Percentiles rank a stretch among this genome's conserved stretches.
phyloP scores from a whole-genome alignment of 2,329 filamentous ascomycete genomes.

The Claviceps pazoutovae region DNA sequence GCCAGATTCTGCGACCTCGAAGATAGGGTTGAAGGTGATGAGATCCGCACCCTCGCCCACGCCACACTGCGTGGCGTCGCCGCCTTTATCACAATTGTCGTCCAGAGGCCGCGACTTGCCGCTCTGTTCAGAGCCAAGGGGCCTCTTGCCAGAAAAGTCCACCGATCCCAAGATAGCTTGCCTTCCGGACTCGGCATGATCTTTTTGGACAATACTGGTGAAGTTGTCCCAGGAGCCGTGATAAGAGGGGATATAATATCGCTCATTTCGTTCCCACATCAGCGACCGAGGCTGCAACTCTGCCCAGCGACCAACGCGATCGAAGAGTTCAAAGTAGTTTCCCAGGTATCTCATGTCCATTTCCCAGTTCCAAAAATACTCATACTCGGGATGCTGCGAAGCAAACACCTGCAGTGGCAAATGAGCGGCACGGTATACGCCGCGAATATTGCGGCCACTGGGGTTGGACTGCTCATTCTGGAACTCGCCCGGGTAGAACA shows the following conservation, averaged over 20 bases:
- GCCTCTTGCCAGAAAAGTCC: conserved; percentile 31
- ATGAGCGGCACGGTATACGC: conserved; percentile 54
- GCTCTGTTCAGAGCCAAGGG: conserved; percentile 36
- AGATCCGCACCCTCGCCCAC: conserved; percentile 60
- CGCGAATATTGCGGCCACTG: conserved; percentile 44
- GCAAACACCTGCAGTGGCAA: conserved; percentile 52
- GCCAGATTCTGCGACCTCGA: conserved; percentile 55
- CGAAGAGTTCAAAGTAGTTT: conserved; percentile 60
- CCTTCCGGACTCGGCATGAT: conserved; percentile 37
- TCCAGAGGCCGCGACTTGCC: conserved; percentile 38
- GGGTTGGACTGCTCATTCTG: conserved; percentile 51
- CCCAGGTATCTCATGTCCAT: conserved; percentile 54
- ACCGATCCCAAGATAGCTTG: conserved; percentile 58
- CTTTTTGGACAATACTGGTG: conserved; percentile 45
- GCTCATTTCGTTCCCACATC: conserved; percentile 65
- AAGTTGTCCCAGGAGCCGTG: conserved; percentile 65
- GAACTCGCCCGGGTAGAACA: conserved; percentile 61
- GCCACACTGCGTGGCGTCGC: conserved; percentile 41
- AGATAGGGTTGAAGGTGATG: conserved; percentile 65
- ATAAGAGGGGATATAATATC: conserved; percentile 60
- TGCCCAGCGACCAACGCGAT: conserved; percentile 52
- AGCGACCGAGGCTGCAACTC: conserved; percentile 52
- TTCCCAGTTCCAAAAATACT: conserved; percentile 58
- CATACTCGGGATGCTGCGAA: conserved; percentile 47
- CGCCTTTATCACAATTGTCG: conserved; percentile 37